phyloP scores from a whole-genome alignment of 2,329 filamentous ascomycete genomes.

The Rhynchosporium agropyri region DNA sequence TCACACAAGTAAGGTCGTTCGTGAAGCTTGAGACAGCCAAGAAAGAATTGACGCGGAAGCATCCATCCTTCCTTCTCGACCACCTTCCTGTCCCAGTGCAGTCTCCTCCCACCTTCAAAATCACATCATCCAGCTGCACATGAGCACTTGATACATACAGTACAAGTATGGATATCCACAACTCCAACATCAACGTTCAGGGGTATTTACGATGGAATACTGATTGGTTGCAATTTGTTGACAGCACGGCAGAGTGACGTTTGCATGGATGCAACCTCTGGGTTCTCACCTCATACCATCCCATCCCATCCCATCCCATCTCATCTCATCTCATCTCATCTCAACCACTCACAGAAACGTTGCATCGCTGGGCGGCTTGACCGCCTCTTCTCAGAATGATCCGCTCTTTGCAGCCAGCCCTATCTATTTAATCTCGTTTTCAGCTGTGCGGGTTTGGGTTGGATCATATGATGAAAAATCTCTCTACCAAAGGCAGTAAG shows the following conservation, averaged over 20 bases:
- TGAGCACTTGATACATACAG: too few relatives aligned
- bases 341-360: background rate
- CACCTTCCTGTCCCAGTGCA: background rate
- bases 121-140: too few relatives aligned
- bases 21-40: conserved; percentile 2
- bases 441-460: background rate
- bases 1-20: background rate
- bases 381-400: conserved; percentile 11
- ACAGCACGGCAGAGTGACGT: conserved; percentile 16
- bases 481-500: background rate
- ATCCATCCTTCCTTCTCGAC: background rate
- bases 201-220: background rate
- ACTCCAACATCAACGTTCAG: background rate
- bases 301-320: conserved; percentile 7
- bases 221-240: conserved; percentile 1
- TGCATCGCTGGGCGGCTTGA: conserved; percentile 14
- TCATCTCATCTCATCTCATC: conserved; percentile 12
- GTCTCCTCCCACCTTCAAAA: background rate
- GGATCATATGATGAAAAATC: background rate
- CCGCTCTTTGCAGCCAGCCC: conserved; percentile 2
- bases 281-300: conserved; percentile 8
- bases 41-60: conserved; percentile 5
- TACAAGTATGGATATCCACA: background rate
- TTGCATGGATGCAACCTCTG: background rate
- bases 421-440: conserved; percentile 1